These are phyloP conservation scores for Paralagenidium karlingii DNA, from an alignment of 352 stramenopile genomes.

Conservation along the genomic window DNA sequence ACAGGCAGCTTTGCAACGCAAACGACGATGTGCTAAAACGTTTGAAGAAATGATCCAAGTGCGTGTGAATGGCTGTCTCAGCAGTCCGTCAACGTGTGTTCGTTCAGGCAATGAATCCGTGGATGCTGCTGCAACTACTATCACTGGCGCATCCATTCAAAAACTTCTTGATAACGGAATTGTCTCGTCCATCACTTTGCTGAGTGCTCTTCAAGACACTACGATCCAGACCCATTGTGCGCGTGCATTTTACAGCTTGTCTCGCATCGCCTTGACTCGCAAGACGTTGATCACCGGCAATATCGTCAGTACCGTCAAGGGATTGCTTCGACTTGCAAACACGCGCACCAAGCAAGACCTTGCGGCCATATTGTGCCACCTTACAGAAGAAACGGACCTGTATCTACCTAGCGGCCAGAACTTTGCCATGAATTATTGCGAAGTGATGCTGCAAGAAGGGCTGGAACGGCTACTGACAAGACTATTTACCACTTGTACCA, in stretches of 20 bases:
- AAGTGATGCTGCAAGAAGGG: constrained; percentile 53
- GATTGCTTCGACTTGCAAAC: constrained; percentile 19
- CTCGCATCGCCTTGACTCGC: constrained; percentile 17
- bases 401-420: no score
- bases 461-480: constrained; percentile 44
- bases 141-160: constrained; percentile 17
- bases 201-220: constrained; percentile 27
- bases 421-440: no score
- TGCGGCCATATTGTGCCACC: constrained; percentile 42
- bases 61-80: constrained; percentile 18
- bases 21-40: constrained; percentile 55
- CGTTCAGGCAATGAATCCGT: no score
- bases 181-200: constrained; percentile 35
- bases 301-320: constrained; percentile 30
- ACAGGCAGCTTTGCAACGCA: constrained; percentile 24
- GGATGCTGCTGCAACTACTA: no score
- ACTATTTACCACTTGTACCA: constrained; percentile 24
- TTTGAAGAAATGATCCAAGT: constrained; percentile 66
- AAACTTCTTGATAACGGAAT: constrained; percentile 51
- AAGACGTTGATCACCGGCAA: constrained; percentile 41
- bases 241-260: constrained; percentile 54
- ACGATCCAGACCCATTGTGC: constrained; percentile 48
- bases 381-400: constrained; percentile 44
- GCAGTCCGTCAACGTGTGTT: no score
- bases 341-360: constrained; percentile 32